phyloP scores from a whole-genome alignment of 495 filamentous ascomycete species.

The Annulohypoxylon nitens region DNA sequence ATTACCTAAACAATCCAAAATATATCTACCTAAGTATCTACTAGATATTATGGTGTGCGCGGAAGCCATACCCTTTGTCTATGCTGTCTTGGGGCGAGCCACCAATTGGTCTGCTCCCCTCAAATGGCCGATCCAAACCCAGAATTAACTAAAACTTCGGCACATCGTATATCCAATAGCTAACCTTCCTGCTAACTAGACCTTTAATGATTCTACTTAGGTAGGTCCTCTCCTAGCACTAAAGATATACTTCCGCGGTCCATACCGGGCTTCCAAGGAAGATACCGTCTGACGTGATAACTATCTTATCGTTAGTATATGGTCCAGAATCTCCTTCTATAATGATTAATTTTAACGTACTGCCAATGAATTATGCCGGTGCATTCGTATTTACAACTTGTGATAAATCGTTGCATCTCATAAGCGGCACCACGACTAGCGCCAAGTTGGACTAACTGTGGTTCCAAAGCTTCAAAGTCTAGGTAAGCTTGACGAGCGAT shows the following conservation, averaged over 20 bases:
- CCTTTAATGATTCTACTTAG: neutral
- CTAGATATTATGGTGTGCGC: neutral
- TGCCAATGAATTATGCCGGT: constrained; percentile 28
- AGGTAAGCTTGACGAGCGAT: constrained; percentile 15
- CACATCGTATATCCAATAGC: neutral
- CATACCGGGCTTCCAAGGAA: constrained; percentile 31
- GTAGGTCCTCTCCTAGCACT: constrained; percentile 19
- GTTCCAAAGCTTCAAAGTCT: constrained; percentile 22
- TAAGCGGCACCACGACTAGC: neutral
- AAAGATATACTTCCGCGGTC: constrained; percentile 7
- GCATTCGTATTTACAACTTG: constrained; percentile 11
- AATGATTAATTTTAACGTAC: constrained; percentile 3
- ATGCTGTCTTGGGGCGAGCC: neutral
- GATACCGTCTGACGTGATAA: constrained; percentile 23
- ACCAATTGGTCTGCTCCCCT: neutral
- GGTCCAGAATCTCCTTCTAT: neutral
- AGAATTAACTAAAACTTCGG: neutral
- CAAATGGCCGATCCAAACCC: neutral
- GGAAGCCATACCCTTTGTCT: neutral
- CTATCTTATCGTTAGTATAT: constrained; percentile 14
- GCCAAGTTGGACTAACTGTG: constrained; percentile 27
- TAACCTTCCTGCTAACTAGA: neutral
- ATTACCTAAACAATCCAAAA: neutral
- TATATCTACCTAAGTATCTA: neutral
- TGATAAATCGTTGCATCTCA: constrained; percentile 30